Evolutionary conservation across 805 yeast species (phyloP).

Genomic region (Candida sanyiensis): DNA sequence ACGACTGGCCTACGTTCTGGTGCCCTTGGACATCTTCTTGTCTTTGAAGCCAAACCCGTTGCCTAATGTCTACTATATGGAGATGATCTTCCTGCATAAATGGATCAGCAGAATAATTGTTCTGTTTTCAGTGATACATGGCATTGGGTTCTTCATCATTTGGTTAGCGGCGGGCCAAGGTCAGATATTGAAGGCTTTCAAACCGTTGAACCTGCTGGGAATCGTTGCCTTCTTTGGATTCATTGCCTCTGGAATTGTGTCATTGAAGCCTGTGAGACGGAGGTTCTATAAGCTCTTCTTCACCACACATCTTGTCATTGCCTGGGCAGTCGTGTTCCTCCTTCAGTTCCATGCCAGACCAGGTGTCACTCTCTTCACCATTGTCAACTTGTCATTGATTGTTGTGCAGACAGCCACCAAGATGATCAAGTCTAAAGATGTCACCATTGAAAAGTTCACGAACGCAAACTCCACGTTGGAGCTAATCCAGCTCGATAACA

Average conservation of each 20-base stretch:
- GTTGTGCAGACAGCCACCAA: slow-evolving; percentile 34
- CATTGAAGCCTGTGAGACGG: slow-evolving; percentile 45
- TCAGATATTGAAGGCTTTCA: slow-evolving; percentile 30
- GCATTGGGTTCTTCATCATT: slow-evolving; percentile 42
- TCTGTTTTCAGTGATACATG: slow-evolving; percentile 41
- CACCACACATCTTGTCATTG: slow-evolving; percentile 47
- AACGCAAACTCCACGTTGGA: slow-evolving; percentile 20
- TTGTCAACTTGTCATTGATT: slow-evolving; percentile 28
- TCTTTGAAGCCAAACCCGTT: slow-evolving; percentile 52
- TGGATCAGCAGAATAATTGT: slow-evolving; percentile 63
- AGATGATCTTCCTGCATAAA: slow-evolving; percentile 54
- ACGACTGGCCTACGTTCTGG: slow-evolving; percentile 49
- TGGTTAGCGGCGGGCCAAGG: slow-evolving; percentile 41
- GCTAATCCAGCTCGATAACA: slow-evolving; percentile 23
- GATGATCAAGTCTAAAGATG: slow-evolving; percentile 20
- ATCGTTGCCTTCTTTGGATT: slow-evolving; percentile 35
- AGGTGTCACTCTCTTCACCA: slow-evolving; percentile 40
- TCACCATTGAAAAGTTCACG: slow-evolving; percentile 15
- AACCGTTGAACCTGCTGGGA: slow-evolving; percentile 47
- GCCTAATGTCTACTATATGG: slow-evolving; percentile 44
- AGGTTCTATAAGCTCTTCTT: slow-evolving; percentile 49
- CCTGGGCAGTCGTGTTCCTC: slow-evolving; percentile 39
- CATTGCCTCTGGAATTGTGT: slow-evolving; percentile 36
- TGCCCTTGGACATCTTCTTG: slow-evolving; percentile 52
- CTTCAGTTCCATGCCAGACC: slow-evolving; percentile 67